These are phyloP conservation scores for Aspergillus affinis DNA, from an alignment of 495 filamentous ascomycete genomes.

Conservation along the genomic window DNA sequence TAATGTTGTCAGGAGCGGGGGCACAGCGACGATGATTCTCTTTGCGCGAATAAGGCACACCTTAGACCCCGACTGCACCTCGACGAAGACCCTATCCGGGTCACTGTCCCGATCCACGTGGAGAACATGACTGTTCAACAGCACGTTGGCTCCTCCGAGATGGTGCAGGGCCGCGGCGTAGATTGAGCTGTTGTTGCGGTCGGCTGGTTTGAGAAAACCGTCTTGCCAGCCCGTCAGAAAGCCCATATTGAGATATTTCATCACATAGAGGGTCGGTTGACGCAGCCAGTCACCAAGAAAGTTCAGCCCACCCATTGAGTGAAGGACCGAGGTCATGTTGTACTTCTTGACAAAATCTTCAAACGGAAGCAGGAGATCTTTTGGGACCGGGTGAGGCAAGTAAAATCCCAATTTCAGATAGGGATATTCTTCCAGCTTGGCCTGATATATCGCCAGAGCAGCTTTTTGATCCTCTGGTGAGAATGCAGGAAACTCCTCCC, in stretches of 20 bases:
- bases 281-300: slow-evolving; percentile 2
- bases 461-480: not conserved
- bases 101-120: slow-evolving; percentile 13
- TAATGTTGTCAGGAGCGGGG: slow-evolving; percentile 27
- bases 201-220: slow-evolving; percentile 7
- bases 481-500: not conserved
- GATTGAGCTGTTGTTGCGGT: slow-evolving; percentile 37
- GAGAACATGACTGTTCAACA: slow-evolving; percentile 32
- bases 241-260: slow-evolving; percentile 13
- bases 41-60: slow-evolving; percentile 37
- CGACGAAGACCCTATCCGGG: not conserved
- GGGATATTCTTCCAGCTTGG: slow-evolving; percentile 38
- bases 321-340: slow-evolving; percentile 21
- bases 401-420: slow-evolving; percentile 38
- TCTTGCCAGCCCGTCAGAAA: slow-evolving; percentile 9
- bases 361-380: slow-evolving; percentile 46
- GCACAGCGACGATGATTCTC: slow-evolving; percentile 40
- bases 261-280: slow-evolving; percentile 14
- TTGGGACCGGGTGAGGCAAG: slow-evolving; percentile 44
- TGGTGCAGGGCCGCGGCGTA: slow-evolving; percentile 33
- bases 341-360: slow-evolving; percentile 44
- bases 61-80: slow-evolving; percentile 27
- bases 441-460: slow-evolving; percentile 21
- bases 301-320: not conserved
- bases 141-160: slow-evolving; percentile 24